phyloP scores from a whole-genome alignment of 805 yeast species.

The Wickerhamiella australiensis region DNA sequence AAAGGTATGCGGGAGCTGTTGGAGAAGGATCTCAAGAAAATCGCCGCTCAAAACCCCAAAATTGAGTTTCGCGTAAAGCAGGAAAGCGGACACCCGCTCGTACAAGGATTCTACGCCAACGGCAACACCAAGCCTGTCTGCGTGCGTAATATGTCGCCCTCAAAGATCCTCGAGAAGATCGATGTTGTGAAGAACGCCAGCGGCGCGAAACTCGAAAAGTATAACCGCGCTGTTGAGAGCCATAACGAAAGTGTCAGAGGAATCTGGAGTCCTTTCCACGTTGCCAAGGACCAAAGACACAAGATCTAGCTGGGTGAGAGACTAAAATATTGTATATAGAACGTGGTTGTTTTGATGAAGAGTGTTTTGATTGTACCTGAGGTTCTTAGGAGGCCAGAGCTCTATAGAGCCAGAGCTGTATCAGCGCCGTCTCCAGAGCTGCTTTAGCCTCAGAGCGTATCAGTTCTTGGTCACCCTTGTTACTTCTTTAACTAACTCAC shows the following conservation, averaged over 20 bases:
- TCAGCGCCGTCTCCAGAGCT: too few species aligned
- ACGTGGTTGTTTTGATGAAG: too few species aligned
- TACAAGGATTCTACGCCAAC: slow-evolving; percentile 45
- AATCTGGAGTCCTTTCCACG: slow-evolving; percentile 94
- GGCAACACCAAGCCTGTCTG: slow-evolving; percentile 51
- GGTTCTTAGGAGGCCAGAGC: too few species aligned
- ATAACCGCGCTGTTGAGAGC: slow-evolving; percentile 70
- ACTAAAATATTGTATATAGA: too few species aligned
- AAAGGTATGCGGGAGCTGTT: slow-evolving; percentile 63
- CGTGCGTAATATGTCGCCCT: slow-evolving; percentile 56
- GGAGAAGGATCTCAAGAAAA: slow-evolving; percentile 36
- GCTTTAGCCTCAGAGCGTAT: too few species aligned
- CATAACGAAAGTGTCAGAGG: slow-evolving; percentile 82
- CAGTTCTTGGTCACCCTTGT: too few species aligned
- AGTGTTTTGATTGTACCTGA: too few species aligned
- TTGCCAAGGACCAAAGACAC: slow-evolving; percentile 39
- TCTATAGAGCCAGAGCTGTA: too few species aligned
- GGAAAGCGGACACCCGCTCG: slow-evolving; percentile 73
- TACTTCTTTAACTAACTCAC: too few species aligned
- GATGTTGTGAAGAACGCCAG: slow-evolving; percentile 52
- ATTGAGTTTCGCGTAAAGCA: slow-evolving; percentile 60
- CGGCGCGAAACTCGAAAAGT: slow-evolving; percentile 48
- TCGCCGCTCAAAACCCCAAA: slow-evolving; percentile 51
- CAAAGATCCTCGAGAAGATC: slow-evolving; percentile 53
- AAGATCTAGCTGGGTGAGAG: slow-evolving; percentile 1